Percentiles rank a stretch among this genome's conserved stretches.
Conservation (phyloP, 2,329 filamentous ascomycete species). For the Xenoacremonium recifei region DNA sequence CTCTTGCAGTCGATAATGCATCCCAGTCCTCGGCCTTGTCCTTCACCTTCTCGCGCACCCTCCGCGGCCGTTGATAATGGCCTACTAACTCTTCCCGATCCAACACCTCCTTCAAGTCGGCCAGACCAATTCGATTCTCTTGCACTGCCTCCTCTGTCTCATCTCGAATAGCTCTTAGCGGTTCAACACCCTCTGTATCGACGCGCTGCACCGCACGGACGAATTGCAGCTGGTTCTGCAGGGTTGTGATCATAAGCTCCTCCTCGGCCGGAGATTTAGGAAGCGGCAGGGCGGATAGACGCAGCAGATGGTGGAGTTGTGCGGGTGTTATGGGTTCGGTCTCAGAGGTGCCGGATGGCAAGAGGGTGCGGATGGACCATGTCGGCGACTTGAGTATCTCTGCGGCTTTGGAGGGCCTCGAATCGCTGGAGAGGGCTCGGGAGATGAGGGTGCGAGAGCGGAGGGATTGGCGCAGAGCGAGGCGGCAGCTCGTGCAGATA, state of each 20-base stretch:
- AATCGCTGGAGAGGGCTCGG: too few relatives aligned
- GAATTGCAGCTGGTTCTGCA: conserved; percentile 84
- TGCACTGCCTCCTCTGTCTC: conserved; percentile 65
- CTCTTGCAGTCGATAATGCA: conserved; percentile 63
- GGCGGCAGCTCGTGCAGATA: conserved; percentile 31
- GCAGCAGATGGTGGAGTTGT: conserved; percentile 80
- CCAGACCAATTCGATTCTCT: conserved; percentile 59
- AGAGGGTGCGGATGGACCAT: conserved; percentile 80
- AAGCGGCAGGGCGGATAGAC: conserved; percentile 81
- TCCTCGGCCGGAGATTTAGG: conserved; percentile 65
- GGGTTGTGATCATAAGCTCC: conserved; percentile 66
- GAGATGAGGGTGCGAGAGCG: conserved; percentile 7
- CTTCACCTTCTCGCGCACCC: conserved; percentile 36
- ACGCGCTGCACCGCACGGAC: conserved; percentile 83
- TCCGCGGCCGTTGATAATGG: conserved; percentile 45
- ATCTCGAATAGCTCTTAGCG: conserved; percentile 77
- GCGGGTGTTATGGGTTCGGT: conserved; percentile 55
- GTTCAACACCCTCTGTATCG: conserved; percentile 69
- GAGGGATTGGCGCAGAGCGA: conserved; percentile 19
- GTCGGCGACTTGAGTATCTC: conserved; percentile 67
- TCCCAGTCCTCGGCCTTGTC: conserved; percentile 65
- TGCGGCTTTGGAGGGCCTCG: conserved; percentile 17
- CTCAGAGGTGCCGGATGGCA: conserved; percentile 44
- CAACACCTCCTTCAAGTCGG: conserved; percentile 55
- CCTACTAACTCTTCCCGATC: conserved; percentile 61